Evolutionary conservation across 2,329 filamentous ascomycete species (phyloP), one percentile per base, ranked within the genome.

Genomic region (Fusarium dlaminii): DNA sequence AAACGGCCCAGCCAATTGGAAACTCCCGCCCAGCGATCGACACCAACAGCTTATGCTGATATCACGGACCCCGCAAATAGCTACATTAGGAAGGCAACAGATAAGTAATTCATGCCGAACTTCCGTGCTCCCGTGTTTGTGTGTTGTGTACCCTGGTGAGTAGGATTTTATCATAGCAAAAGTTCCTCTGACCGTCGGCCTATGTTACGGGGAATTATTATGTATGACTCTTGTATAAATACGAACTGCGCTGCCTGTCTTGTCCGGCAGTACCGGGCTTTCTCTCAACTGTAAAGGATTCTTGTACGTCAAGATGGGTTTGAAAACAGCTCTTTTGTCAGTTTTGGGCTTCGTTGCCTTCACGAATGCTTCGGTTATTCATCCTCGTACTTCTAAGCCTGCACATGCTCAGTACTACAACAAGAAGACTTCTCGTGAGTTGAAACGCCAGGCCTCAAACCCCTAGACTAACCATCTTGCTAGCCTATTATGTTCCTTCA

Each of bases 31-130:
- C 2, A 29, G 5, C 17, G 30, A 49, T 65, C 36, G 27, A 17
- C 36, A n/a, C 42, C 14, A 13, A 27, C 1, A 24, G 34, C 60
- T 63, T 63, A 63, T 66, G 67, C 66, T 43, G 49, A 36, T 62
- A 61, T 63, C 32, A 27, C 18, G 46, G 36, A 54, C 68, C 68
- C 69, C 63, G 49, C 68, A 71, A 72, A 62, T 57, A n/a, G 15
- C 68, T 63, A 51, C 37, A 72, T 64, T 59, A 72, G 69, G 68
- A 72, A 72, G 68, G 69, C 69, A 60, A 60, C 40, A 27, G 65
- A 54, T 54, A 69, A 45, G 39, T 43, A 20, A 20, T 36, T 32
- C 18, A 63, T 72, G 69, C 69, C 69, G 69, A 72, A 72, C 63
- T 67, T 72, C 69, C 69, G 69, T 34, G 13, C 68, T 49, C 17